A percentile compares a stretch with the other conserved stretches of the same genome.
These are phyloP conservation scores for Aspergillus conjunctus DNA, from an alignment of 495 filamentous ascomycete genomes.

Conservation along the genomic window DNA sequence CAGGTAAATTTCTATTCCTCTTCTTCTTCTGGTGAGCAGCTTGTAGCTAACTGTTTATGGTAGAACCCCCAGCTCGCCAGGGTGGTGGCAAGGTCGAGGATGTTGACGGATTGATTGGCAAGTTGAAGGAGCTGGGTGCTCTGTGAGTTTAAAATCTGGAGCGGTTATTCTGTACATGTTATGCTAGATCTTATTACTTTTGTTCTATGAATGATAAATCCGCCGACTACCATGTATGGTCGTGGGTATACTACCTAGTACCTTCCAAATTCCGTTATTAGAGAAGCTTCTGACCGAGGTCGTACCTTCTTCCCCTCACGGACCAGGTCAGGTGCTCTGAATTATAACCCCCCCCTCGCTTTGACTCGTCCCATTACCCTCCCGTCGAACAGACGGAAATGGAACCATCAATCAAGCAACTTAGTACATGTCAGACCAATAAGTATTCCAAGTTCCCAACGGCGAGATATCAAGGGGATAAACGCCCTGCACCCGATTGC, in stretches of 20 bases:
- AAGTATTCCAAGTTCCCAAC: too few relatives aligned
- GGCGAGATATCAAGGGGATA: too few relatives aligned
- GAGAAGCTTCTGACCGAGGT: too few relatives aligned
- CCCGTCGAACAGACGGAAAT: too few relatives aligned
- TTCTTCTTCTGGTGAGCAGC: conserved; percentile 4
- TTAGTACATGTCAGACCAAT: too few relatives aligned
- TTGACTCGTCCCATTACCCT: too few relatives aligned
- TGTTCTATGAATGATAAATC: neutral
- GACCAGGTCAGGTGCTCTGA: too few relatives aligned
- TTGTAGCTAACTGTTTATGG: conserved; percentile 1
- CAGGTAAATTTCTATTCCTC: conserved; percentile 53
- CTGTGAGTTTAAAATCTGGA: conserved; percentile 53
- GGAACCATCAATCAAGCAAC: too few relatives aligned
- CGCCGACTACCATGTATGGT: neutral
- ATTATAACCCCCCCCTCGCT: too few relatives aligned
- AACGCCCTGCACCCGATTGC: too few relatives aligned
- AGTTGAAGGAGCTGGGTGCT: conserved; percentile 94
- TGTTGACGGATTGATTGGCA: conserved; percentile 88
- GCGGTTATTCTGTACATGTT: conserved; percentile 2
- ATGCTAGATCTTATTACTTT: neutral
- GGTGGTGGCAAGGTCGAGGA: conserved; percentile 96
- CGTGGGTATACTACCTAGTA: neutral
- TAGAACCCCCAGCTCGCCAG: conserved; percentile 84
- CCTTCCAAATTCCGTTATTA: neutral
- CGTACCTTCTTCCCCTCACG: too few relatives aligned